Evolutionary conservation across 2,329 filamentous ascomycete genomes (phyloP), one percentile per base, ranked within the genome.

Genomic region (Mollisia scopiformis): DNA sequence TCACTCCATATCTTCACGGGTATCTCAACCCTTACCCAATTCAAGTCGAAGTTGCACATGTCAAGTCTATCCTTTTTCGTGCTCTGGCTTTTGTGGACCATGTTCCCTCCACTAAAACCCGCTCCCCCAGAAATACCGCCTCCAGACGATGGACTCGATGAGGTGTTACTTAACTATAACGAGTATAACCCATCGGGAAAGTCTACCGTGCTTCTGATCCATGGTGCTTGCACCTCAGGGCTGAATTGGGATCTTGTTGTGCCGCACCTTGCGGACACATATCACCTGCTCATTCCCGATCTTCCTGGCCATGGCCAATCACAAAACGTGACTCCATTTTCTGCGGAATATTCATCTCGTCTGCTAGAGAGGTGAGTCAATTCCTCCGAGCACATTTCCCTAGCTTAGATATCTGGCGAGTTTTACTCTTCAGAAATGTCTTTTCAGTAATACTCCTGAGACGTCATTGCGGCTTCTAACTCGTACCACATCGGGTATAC

Each of bases 251-350:
- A 57, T 27, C 41, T 57, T 13, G 55, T 51, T 7, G n/a, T 30
- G 7, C 55, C 55, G n/a, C 19, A 57, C 49, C 43, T 57, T 31
- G 11, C 33, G 14, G n/a, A n/a, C 19, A 37, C 43, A 41, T 57
- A 57, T 19, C 55, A 57, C 27, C 43, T 57, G 13, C 43, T 57
- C 43, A 13, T 57, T 30, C 55, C 55, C 14, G 55, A 57, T 23
- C 30, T 57, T 16, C 55, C 55, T 33, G 33, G 43, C 33, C 55
- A 57, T 51, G 55, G 55, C 14, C 7, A 39, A 21, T 57, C 55
- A 14, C 14, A 31, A 28, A 25, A 50, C 23, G 46, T 56, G 31
- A 33, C 23, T 4, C 55, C 55, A 3, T 57, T 57, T 16, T 51
- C 55, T 27, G 14, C 49, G 6, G 55, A 50, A 19, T 51, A 30